Conservation (phyloP, 2,329 filamentous ascomycete genomes). For the Alternaria infectoria region DNA sequence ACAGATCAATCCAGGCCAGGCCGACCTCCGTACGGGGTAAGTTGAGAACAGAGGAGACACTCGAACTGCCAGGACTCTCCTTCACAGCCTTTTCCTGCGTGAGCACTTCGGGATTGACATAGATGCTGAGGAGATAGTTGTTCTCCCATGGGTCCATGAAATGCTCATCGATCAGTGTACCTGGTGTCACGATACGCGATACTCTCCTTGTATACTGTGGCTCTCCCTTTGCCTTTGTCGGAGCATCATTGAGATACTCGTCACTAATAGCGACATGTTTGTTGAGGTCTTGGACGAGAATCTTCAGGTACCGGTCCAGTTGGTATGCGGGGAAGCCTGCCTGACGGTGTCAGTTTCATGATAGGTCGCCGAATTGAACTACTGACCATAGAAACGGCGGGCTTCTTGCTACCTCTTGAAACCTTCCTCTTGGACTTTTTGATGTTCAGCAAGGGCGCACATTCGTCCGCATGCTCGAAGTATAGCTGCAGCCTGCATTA, state of each 20-base stretch:
- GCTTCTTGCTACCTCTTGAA: slow-evolving; percentile 58
- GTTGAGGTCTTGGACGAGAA: slow-evolving; percentile 87
- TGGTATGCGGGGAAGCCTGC: slow-evolving; percentile 94
- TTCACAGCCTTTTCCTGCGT: slow-evolving; percentile 31
- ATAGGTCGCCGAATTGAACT: not conserved
- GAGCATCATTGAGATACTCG: slow-evolving; percentile 79
- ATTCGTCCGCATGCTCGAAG: slow-evolving; percentile 92
- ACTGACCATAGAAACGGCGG: slow-evolving; percentile 78
- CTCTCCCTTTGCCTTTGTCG: slow-evolving; percentile 76
- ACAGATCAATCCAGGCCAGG: slow-evolving; percentile 92
- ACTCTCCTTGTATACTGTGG: slow-evolving; percentile 85
- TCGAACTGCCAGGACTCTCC: slow-evolving; percentile 36
- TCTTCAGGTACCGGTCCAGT: slow-evolving; percentile 89
- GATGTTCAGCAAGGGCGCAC: slow-evolving; percentile 82
- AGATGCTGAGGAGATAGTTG: slow-evolving; percentile 87
- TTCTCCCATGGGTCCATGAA: slow-evolving; percentile 95
- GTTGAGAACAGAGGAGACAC: slow-evolving; percentile 41
- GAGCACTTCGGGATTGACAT: slow-evolving; percentile 57
- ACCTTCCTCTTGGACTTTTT: slow-evolving; percentile 85
- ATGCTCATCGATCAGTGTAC: slow-evolving; percentile 94
- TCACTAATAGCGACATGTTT: slow-evolving; percentile 94
- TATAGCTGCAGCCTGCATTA: slow-evolving; percentile 65
- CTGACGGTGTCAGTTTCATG: slow-evolving; percentile 51
- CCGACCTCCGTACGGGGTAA: slow-evolving; percentile 64
- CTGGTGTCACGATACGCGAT: slow-evolving; percentile 87